A percentile compares a stretch with the other conserved stretches of the same genome.
Evolutionary conservation across 257 asterid genomes (phyloP).

Genomic region (Solanum medicagineum): DNA sequence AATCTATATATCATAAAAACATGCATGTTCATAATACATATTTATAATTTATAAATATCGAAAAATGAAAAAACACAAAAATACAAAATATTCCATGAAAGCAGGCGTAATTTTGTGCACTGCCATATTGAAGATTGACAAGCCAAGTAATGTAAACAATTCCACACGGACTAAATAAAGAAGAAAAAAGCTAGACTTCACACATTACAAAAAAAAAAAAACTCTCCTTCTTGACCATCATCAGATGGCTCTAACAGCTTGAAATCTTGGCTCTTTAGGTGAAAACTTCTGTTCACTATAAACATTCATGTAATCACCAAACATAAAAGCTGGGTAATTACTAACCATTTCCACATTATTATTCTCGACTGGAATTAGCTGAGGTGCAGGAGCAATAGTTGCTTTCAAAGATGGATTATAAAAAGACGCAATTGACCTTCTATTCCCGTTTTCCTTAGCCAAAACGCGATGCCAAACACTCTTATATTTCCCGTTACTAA

Average conservation of each 20-base stretch:
- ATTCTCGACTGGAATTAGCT: background rate
- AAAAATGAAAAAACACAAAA: background rate
- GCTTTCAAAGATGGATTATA: slow-evolving; percentile 74
- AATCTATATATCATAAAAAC: background rate
- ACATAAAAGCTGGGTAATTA: slow-evolving; percentile 52
- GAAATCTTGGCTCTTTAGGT: slow-evolving; percentile 80
- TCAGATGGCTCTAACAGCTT: slow-evolving; percentile 49
- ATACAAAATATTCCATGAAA: background rate
- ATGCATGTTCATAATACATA: background rate
- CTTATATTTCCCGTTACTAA: slow-evolving; percentile 73
- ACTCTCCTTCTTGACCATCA: background rate
- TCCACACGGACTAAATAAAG: background rate
- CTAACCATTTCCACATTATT: background rate
- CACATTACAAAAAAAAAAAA: background rate
- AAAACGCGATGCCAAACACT: slow-evolving; percentile 78
- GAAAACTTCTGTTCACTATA: slow-evolving; percentile 60
- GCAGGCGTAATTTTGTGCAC: background rate
- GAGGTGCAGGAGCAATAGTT: slow-evolving; percentile 48
- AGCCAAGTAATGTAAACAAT: background rate
- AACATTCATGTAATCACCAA: slow-evolving; percentile 71
- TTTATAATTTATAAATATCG: background rate
- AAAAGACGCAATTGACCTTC: slow-evolving; percentile 75
- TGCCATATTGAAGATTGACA: background rate
- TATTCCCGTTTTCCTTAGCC: slow-evolving; percentile 33
- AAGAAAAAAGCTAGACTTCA: background rate